These are phyloP conservation scores for Fusarium sp. DNA, from an alignment of 2,329 filamentous ascomycete genomes.

Conservation along the genomic window DNA sequence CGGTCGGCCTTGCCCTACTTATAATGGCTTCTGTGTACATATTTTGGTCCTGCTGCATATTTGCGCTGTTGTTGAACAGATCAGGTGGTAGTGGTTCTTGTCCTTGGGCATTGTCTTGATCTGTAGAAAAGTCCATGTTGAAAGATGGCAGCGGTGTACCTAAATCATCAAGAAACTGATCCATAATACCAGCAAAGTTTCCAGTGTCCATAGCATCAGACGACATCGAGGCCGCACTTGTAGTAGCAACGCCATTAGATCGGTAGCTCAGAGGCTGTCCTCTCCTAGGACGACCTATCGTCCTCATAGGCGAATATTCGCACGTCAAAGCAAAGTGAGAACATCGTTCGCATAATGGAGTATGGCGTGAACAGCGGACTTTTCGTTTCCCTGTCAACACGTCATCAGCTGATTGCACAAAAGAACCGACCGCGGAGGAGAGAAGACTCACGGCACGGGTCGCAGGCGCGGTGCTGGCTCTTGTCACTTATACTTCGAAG, in stretches of 20 bases:
- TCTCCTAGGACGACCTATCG: slow-evolving; percentile 5
- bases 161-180: slow-evolving; percentile 11
- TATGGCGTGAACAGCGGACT: slow-evolving; percentile 26
- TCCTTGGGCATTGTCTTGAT: background rate
- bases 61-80: background rate
- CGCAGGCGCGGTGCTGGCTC: slow-evolving; percentile 29
- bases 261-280: background rate
- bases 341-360: slow-evolving; percentile 28
- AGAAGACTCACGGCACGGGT: slow-evolving; percentile 20
- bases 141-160: background rate
- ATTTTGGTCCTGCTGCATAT: background rate
- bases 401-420: slow-evolving; percentile 7
- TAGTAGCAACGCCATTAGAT: background rate
- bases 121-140: background rate
- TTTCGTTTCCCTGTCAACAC: slow-evolving; percentile 28
- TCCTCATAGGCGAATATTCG: slow-evolving; percentile 27
- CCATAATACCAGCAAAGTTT: slow-evolving; percentile 7
- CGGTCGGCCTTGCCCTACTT: background rate
- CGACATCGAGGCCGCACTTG: background rate
- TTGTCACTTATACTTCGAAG: slow-evolving; percentile 27
- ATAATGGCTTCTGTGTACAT: rapidly evolving
- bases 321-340: slow-evolving; percentile 30
- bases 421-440: background rate
- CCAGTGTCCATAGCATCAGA: background rate
- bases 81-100: background rate